Percentiles rank a stretch among this genome's conserved stretches.
Evolutionary conservation across 371 early-diverging fungal genomes (phyloP).

Genomic region (Umbelopsis sp.): DNA sequence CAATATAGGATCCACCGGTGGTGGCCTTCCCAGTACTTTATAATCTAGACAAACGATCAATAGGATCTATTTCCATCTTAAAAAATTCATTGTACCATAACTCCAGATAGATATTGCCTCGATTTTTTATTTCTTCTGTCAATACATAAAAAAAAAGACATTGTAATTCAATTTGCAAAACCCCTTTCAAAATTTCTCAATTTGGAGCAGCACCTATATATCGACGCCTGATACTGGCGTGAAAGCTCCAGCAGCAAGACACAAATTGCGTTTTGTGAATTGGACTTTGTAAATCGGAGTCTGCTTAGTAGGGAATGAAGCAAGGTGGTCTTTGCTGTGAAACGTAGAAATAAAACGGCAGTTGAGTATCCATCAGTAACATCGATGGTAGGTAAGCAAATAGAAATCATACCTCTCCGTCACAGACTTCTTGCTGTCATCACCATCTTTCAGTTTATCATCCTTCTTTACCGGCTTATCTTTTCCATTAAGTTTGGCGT

Average conservation of each 20-base stretch:
- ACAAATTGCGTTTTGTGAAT: slow-evolving; percentile 93
- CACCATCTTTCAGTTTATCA: slow-evolving; percentile 28
- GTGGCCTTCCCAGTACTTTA: slow-evolving; percentile 1
- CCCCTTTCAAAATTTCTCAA: background rate
- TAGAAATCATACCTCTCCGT: slow-evolving; percentile 39
- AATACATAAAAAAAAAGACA: background rate
- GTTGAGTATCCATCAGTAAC: background rate
- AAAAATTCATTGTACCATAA: slow-evolving; percentile 14
- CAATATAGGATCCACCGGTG: slow-evolving; percentile 6
- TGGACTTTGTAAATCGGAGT: slow-evolving; percentile 90
- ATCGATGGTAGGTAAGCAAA: too few relatives aligned
- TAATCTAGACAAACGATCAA: background rate
- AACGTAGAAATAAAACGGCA: background rate
- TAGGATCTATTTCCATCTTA: background rate
- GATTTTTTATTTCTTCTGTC: background rate
- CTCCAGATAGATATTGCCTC: slow-evolving; percentile 8
- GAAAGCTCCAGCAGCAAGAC: slow-evolving; percentile 74
- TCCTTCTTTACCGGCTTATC: slow-evolving; percentile 40
- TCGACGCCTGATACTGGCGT: slow-evolving; percentile 21
- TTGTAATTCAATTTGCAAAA: background rate
- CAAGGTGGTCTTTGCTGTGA: slow-evolving; percentile 65
- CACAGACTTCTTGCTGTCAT: slow-evolving; percentile 32
- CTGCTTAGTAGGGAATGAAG: slow-evolving; percentile 88
- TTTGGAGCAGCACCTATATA: background rate
- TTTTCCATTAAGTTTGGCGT: slow-evolving; percentile 28